A percentile compares a stretch with the other conserved stretches of the same genome.
Evolutionary conservation across 192 early-diverging fungal species (phyloP).

Genomic region (Gamsiella multidivaricata): DNA sequence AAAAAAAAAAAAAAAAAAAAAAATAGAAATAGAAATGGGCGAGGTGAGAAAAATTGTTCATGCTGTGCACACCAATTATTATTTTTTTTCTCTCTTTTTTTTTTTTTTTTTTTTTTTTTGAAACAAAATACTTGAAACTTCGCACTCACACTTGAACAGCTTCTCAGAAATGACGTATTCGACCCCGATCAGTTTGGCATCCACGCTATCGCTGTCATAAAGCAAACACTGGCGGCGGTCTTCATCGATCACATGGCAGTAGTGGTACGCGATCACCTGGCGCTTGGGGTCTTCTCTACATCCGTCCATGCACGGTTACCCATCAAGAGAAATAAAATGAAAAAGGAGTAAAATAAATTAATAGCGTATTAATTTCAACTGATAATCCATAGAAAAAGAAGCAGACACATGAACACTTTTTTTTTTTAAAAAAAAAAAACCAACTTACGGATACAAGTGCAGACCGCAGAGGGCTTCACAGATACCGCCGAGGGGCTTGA

Average conservation of each 20-base stretch:
- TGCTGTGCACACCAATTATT: no score
- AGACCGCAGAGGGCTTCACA: slow-evolving; percentile 58
- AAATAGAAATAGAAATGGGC: neutral
- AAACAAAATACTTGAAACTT: no score
- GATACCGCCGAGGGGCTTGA: slow-evolving; percentile 51
- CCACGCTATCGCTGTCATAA: slow-evolving; percentile 53
- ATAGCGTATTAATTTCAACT: no score
- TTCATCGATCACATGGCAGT: slow-evolving; percentile 60
- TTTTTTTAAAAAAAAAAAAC: no score
- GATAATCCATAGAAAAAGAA: neutral
- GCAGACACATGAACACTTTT: neutral
- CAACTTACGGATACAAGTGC: slow-evolving; percentile 57
- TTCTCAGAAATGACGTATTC: slow-evolving; percentile 70
- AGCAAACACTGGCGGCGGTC: slow-evolving; percentile 68
- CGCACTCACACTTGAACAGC: slow-evolving; percentile 56
- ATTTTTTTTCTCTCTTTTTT: no score
- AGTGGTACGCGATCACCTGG: slow-evolving; percentile 64
- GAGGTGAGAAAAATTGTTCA: neutral
- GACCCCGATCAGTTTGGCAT: slow-evolving; percentile 64
- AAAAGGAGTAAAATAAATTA: neutral
- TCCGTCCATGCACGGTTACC: neutral
- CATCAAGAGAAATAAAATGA: neutral
- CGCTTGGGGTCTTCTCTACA: slow-evolving; percentile 56
- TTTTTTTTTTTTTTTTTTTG: no score
- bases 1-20: no score